These are phyloP conservation scores for Rhizophora mangle DNA, from an alignment of 345 rosid species.

Conservation along the genomic window DNA sequence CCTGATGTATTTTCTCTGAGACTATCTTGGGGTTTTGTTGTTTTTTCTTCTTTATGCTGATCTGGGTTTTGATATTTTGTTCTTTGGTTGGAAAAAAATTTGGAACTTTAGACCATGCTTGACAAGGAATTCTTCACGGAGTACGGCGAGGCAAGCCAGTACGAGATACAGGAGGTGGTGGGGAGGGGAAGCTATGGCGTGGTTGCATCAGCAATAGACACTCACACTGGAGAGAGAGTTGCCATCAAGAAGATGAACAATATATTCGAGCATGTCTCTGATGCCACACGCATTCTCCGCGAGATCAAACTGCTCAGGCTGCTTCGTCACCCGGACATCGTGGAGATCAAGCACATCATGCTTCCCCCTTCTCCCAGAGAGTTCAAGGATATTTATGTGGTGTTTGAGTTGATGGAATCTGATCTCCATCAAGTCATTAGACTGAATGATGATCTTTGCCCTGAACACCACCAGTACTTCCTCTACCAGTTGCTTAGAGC, in stretches of 20 bases:
- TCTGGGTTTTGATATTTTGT: background rate
- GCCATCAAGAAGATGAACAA: slow-evolving; percentile 95
- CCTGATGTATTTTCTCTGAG: background rate
- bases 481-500: slow-evolving; percentile 97
- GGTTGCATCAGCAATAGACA: slow-evolving; percentile 93
- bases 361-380: slow-evolving; percentile 95
- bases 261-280: slow-evolving; percentile 91
- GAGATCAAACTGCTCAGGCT: slow-evolving; percentile 96
- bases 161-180: slow-evolving; percentile 86
- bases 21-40: background rate
- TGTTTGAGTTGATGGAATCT: slow-evolving; percentile 98
- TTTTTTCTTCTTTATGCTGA: background rate
- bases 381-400: slow-evolving; percentile 88
- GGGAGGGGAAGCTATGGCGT: slow-evolving; percentile 99
- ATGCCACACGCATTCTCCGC: slow-evolving; percentile 83
- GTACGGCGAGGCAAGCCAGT: slow-evolving; percentile 94
- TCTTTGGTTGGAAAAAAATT: background rate
- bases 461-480: slow-evolving; percentile 94
- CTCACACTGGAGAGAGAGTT: slow-evolving; percentile 90
- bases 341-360: slow-evolving; percentile 90
- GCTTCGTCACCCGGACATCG: slow-evolving; percentile 83
- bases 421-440: slow-evolving; percentile 91
- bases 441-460: slow-evolving; percentile 83
- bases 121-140: slow-evolving; percentile 97
- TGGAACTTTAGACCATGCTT: slow-evolving; percentile 46